Evolutionary conservation across 106 monocot species (phyloP), one percentile per base, ranked within the genome.

Genomic region (Xerophyta viscosa): DNA sequence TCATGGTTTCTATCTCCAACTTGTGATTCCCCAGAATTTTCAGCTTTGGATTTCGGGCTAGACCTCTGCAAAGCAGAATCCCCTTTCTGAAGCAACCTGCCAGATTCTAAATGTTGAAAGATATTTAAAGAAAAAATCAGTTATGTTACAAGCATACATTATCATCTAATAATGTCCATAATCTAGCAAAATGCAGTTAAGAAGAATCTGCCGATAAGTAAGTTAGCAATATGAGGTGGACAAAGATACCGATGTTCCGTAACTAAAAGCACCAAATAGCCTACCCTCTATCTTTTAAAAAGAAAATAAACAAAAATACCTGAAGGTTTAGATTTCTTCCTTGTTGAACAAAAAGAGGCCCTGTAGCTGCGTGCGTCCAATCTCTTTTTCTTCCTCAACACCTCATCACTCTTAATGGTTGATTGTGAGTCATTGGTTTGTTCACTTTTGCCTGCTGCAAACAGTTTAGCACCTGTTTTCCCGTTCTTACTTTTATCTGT

Each of bases 311-410:
- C 19, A 28, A 39, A 10, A 18, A n/a, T 60, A 66, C 72, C 72
- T 41, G 72, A 53, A 47, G 0, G 8, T 73, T 54, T 53, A 54
- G 54, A 12, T 27, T 47, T 46, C 30, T 54, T 66, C 7, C 8
- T 31, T 27, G 17, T 11, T 17, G 47, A 31, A 37, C 33, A 27
- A 10, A 66, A 28, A 15, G 53, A 48, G 33, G 54, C 37, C 48
- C 47, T 53, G 41, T 66, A 73, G 46, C 54, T 66, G 20, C 65
- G 66, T 17, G 66, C 52, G 30, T 27, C 20, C 42, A 66, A 7
- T 27, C 25, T 47, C 51, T 23, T 52, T 27, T 30, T 71, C 57
- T 58, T 71, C 33, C 45, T 71, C 10, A 23, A 52, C 27, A 13
- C 20, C 14, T 17, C 54, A 17, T 10, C 24, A 19, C 2, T 37